Evolutionary conservation across 345 rosid genomes (phyloP), one percentile per base, ranked within the genome.

Genomic region (Lepidium didymum): DNA sequence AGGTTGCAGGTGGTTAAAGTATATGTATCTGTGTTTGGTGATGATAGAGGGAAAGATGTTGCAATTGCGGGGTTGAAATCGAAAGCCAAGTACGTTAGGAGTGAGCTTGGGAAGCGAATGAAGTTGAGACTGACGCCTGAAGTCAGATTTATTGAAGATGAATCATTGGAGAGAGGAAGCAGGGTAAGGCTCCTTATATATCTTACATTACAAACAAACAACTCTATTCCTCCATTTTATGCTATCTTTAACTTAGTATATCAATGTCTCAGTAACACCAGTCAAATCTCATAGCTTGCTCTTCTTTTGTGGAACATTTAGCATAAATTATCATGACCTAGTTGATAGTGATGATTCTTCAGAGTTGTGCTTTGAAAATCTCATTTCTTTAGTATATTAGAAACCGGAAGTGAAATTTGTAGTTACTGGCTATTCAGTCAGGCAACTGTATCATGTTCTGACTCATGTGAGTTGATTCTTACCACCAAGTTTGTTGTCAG

Each of bases 21-120:
- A 5, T 93, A 83, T 76, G 89, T 93, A 14, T 93, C 98, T 8
- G 98, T 90, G 57, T 93, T 88, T 64, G 98, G 98, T 3, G 97
- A 93, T 65, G 98, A 93, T 56, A 84, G 96, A 78, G 98, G 98
- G 58, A 90, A 81, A 81, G 96, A 90, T 21, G 83, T 88, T 65
- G 98, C 96, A 0, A 73, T 90, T 67, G 90, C 94, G 11, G 97
- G 97, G 40, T 78, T 93, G 77, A 88, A 88, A 66, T 73, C 98
- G 3, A 90, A 93, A 73, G 85, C 88, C 34, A 90, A 84, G 46
- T 90, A 93, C 27, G 94, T 88, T 55, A 85, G 98, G 40, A 64
- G 92, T 43, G 72, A 80, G 78, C 76, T 93, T 64, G 98, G 97
- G 66, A 85, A 81, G 75, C 85, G 97, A 6, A 93, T 93, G 92